phyloP scores from a whole-genome alignment of 345 rosid genomes.

The Barbarea vulgaris region DNA sequence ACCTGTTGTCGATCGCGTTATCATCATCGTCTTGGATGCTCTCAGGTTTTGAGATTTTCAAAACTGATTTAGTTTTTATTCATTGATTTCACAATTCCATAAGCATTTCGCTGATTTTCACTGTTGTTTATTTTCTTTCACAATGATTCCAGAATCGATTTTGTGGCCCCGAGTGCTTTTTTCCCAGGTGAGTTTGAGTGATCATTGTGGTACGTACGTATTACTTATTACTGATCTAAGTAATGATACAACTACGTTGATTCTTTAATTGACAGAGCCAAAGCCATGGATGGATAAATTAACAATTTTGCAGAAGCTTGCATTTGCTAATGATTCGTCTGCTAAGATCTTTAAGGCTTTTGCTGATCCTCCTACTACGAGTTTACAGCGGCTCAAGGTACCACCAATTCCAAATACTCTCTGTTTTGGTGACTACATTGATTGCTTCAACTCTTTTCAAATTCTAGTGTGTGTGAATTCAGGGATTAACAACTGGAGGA shows the following conservation, averaged over 20 bases:
- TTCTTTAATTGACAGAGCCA: conserved; percentile 36
- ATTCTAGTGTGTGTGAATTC: conserved; percentile 3
- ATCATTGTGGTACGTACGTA: background rate
- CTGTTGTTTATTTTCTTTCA: background rate
- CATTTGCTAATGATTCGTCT: conserved; percentile 56
- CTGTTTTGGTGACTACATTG: background rate
- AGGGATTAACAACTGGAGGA: conserved; percentile 97
- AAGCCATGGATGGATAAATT: conserved; percentile 96
- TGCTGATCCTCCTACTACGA: conserved; percentile 98
- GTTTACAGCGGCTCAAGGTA: conserved; percentile 91
- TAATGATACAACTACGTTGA: background rate
- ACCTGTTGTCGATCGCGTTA: conserved; percentile 67
- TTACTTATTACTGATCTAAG: background rate
- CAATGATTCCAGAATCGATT: conserved; percentile 61
- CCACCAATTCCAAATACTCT: background rate
- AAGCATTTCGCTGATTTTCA: conserved; percentile 3
- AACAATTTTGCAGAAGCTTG: conserved; percentile 64
- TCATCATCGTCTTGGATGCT: conserved; percentile 84
- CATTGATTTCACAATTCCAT: background rate
- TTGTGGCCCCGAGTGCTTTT: conserved; percentile 73
- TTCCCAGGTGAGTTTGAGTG: conserved; percentile 51
- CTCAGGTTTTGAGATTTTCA: conserved; percentile 48
- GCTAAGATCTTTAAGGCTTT: conserved; percentile 88
- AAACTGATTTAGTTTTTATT: background rate
- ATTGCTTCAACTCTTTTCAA: background rate